Conservation (phyloP, 345 rosid species). For the Melastoma malabathricum region DNA sequence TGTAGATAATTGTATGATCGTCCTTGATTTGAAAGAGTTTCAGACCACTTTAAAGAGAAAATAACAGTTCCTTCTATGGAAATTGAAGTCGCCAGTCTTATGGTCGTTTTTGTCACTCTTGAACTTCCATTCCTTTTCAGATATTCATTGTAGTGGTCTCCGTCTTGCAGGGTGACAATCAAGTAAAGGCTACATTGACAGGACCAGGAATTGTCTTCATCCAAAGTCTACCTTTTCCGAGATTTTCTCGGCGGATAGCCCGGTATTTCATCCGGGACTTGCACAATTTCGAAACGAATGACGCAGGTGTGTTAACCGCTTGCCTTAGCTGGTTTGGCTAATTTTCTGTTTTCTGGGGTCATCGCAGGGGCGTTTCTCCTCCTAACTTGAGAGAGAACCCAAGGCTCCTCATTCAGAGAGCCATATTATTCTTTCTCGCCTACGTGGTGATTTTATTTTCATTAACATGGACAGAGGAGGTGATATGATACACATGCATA, state of each 20-base stretch:
- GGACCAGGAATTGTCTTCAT: conserved; percentile 98
- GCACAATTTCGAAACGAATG: too few species aligned
- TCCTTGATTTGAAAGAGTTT: too few species aligned
- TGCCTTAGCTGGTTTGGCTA: background rate
- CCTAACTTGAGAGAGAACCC: conserved; percentile 99
- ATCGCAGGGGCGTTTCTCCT: conserved; percentile 84
- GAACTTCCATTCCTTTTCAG: background rate
- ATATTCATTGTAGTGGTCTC: conserved; percentile 1
- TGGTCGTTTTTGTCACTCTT: too few species aligned
- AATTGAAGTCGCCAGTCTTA: too few species aligned
- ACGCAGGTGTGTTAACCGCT: background rate
- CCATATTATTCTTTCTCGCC: conserved; percentile 75
- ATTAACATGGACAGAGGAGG: conserved; percentile 81
- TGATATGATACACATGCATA: conserved; percentile 14
- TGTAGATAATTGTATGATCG: too few species aligned
- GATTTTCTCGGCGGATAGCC: conserved; percentile 81
- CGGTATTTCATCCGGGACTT: conserved; percentile 27
- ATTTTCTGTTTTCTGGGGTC: conserved; percentile 5
- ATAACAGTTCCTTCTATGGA: too few species aligned
- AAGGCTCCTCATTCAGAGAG: conserved; percentile 71
- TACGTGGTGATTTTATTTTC: conserved; percentile 91
- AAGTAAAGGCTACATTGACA: conserved; percentile 64
- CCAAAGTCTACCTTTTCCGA: conserved; percentile 86
- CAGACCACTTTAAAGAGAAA: too few species aligned
- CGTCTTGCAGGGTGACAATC: conserved; percentile 67